phyloP scores from a whole-genome alignment of 2,329 filamentous ascomycete genomes.

The Metarhizium brunneum region DNA sequence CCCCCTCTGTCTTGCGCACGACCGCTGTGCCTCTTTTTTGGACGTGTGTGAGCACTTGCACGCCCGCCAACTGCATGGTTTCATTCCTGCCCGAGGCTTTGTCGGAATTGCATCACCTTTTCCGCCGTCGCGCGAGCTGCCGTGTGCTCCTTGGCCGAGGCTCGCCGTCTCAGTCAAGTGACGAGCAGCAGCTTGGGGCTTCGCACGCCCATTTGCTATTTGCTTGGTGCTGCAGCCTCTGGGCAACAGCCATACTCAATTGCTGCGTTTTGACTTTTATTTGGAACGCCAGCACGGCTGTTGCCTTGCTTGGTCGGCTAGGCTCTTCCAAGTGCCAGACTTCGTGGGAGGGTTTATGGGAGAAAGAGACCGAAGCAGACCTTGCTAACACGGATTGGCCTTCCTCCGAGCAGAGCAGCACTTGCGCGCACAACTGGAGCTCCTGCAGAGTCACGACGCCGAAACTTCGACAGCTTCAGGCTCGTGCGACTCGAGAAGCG shows the following conservation, averaged over 20 bases:
- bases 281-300: neutral
- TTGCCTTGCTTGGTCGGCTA: neutral
- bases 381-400: slow-evolving; percentile 13
- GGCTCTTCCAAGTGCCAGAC: neutral
- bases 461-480: slow-evolving; percentile 20
- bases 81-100: neutral
- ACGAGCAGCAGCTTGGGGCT: neutral
- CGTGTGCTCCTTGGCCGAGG: neutral
- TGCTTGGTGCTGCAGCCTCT: neutral
- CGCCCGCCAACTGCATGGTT: neutral
- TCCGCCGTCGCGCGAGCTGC: neutral
- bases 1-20: slow-evolving; percentile 3
- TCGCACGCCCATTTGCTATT: neutral
- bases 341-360: neutral
- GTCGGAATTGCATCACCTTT: neutral
- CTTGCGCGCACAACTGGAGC: slow-evolving; percentile 34
- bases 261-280: neutral
- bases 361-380: neutral
- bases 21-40: neutral
- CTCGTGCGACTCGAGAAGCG: slow-evolving; percentile 20
- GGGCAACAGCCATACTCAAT: neutral
- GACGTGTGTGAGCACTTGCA: neutral
- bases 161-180: neutral
- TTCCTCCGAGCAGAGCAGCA: slow-evolving; percentile 26
- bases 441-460: slow-evolving; percentile 30